These are phyloP conservation scores for Hypoxylon cercidicola DNA, from an alignment of 495 filamentous ascomycete genomes.

Conservation along the genomic window DNA sequence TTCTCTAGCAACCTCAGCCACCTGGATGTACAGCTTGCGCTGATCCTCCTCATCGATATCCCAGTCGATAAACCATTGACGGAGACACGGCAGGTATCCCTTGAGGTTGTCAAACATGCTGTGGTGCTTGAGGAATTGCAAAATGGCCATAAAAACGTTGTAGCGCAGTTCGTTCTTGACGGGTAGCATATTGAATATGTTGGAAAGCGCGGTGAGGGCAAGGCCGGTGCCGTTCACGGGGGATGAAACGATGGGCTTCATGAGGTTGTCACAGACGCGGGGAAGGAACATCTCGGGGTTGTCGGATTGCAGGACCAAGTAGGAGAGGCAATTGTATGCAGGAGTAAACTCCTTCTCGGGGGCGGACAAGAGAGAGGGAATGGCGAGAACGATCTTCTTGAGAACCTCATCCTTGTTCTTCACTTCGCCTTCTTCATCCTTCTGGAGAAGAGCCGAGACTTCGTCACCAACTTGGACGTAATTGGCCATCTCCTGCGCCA, in stretches of 20 bases:
- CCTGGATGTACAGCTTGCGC: conserved; percentile 79
- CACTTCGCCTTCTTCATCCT: conserved; percentile 79
- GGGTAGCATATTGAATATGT: conserved; percentile 94
- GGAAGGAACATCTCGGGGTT: conserved; percentile 86
- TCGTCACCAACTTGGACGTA: conserved; percentile 79
- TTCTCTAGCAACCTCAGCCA: conserved; percentile 81
- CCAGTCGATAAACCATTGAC: conserved; percentile 85
- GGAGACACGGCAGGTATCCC: conserved; percentile 79
- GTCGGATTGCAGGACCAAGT: conserved; percentile 86
- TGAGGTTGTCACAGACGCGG: conserved; percentile 85
- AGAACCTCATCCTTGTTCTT: conserved; percentile 77
- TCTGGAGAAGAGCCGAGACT: conserved; percentile 75
- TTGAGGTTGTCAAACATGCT: conserved; percentile 82
- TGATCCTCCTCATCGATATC: conserved; percentile 81
- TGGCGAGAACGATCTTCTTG: conserved; percentile 84
- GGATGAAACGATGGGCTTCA: conserved; percentile 84
- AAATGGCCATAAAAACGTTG: conserved; percentile 86
- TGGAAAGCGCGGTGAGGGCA: conserved; percentile 86
- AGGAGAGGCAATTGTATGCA: conserved; percentile 94
- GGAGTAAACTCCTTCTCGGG: conserved; percentile 96
- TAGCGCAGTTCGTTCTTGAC: conserved; percentile 79
- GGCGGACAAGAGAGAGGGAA: conserved; percentile 74
- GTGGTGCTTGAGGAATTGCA: conserved; percentile 78
- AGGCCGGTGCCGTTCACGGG: conserved; percentile 84
- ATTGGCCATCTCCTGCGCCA: conserved; percentile 87